Percentiles rank a stretch among this genome's conserved stretches.
Evolutionary conservation across 257 asterid genomes (phyloP).

Genomic region (Apocynum venetum): DNA sequence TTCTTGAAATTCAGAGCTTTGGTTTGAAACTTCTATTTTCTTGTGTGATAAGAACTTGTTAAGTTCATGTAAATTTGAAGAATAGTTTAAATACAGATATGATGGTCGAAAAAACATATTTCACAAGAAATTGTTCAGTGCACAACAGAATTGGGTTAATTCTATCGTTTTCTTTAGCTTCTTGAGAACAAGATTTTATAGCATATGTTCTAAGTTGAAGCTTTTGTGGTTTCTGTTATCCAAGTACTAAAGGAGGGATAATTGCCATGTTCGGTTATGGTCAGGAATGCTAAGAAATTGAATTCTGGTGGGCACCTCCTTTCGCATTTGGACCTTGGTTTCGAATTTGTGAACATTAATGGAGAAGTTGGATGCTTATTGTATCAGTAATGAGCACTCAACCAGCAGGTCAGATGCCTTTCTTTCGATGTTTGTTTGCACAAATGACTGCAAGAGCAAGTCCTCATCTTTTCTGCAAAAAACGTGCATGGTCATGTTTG

Average conservation of each 20-base stretch:
- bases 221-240: no score
- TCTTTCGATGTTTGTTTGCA: neutral
- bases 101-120: no score
- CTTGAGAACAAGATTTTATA: neutral
- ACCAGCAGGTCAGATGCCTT: neutral
- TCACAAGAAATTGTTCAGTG: no score
- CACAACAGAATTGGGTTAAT: neutral
- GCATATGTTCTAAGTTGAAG: neutral
- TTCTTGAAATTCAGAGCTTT: no score
- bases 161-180: neutral
- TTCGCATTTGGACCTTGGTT: neutral
- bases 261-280: no score
- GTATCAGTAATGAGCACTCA: neutral
- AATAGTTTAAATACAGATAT: no score
- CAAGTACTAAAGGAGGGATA: no score
- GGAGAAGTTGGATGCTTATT: neutral
- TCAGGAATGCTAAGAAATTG: no score
- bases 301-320: neutral
- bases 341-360: neutral
- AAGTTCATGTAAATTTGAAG: no score
- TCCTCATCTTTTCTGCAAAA: neutral
- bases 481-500: neutral
- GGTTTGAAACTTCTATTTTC: no score
- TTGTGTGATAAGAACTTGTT: no score
- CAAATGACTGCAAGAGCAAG: neutral